Evolutionary conservation across 768 basidiomycete genomes (phyloP), one percentile per base, ranked within the genome.

Genomic region (Tricholoma matsutake): DNA sequence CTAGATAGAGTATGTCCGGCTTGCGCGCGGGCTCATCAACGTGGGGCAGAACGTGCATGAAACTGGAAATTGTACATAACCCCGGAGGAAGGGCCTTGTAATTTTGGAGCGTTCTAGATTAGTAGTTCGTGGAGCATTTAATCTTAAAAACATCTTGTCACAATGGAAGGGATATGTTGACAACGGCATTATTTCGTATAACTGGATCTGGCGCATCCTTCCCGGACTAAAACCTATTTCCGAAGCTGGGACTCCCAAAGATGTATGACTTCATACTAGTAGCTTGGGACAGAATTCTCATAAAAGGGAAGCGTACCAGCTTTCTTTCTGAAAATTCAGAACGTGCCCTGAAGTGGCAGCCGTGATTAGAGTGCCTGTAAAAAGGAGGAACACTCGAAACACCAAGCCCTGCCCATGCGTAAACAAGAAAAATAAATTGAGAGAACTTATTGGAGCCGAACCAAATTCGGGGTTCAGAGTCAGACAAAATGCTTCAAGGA

Each of bases 1-100:
- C 67, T 72, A 39, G 62, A 69, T 47, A 66, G 69, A 57, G 52
- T 61, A 54, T 78, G 77, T 59, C 66, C 69, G 9, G 8, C n/a
- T 18, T 78, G 76, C 58, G 67, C 69, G 11, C 37, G 70, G 29
- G 63, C 57, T 6, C 37, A 37, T 10, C 10, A 63, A 52, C 28
- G 53, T 28, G 63, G 57, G 39, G 34, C 59, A 49, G 47, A 54
- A 14, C 43, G 39, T 45, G 63, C 61, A 45, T 28, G 59, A 62
- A 39, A 47, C 10, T 64, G 32, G 62, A 47, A 47, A 56, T 47
- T 20, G 11, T n/a, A 43, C 28, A 20, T 37, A 10, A 56, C 28
- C 54, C 22, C 54, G 34, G 54, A 56, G 54, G 39, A 37, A 37
- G 18, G 18, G 28, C 14, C 13, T 49, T 51, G 28, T 8, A 29